Evolutionary conservation across 2,329 filamentous ascomycete genomes (phyloP), one percentile per base, ranked within the genome.

Genomic region (Neocatenulostroma microsporum): DNA sequence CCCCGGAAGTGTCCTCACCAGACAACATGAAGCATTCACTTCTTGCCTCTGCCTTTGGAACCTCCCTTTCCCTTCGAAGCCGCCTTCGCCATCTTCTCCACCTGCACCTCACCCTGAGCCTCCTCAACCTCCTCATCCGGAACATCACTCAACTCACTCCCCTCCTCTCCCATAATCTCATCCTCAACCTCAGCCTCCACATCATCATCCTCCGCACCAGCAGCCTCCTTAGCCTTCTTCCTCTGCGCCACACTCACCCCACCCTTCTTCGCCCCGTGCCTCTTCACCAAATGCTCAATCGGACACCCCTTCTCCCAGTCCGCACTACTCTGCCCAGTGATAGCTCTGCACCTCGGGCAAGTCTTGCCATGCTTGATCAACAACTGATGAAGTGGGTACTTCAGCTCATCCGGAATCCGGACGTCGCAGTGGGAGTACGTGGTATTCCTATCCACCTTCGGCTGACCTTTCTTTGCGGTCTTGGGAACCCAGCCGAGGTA

Each of bases 121-220:
- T 51, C 35, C 45, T 48, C 24, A 55, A 47, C 59, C 49, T 60
- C 41, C 54, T 51, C 27, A 50, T 56, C 59, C 57, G 34, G 24
- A 12, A 63, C 35, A 49, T 57, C 42, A 59, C 47, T 53, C 40
- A 49, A 36, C 36, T 50, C 55, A 34, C 44, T 49, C 23, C 51
- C 55, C 10, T 91, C 54, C 68, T 91, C 39, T n/a, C n/a, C n/a
- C n/a, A n/a, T n/a, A n/a, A n/a, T n/a, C 67, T 91, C 17, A 72
- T 89, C 25, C 88, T 83, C 3, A 2, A 23, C 31, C 25, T 84
- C 3, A 68, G 91, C 70, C 91, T 91, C 66, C 88, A 91, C 44
- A 70, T 78, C 5, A 84, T 85, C 7, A 74, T 93, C 10, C n/a
- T n/a, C n/a, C 70, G 88, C n/a, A 72, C 80, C n/a, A 79, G 80